These are phyloP conservation scores for Ustulina deusta DNA, from an alignment of 2,329 filamentous ascomycete genomes.

Conservation along the genomic window DNA sequence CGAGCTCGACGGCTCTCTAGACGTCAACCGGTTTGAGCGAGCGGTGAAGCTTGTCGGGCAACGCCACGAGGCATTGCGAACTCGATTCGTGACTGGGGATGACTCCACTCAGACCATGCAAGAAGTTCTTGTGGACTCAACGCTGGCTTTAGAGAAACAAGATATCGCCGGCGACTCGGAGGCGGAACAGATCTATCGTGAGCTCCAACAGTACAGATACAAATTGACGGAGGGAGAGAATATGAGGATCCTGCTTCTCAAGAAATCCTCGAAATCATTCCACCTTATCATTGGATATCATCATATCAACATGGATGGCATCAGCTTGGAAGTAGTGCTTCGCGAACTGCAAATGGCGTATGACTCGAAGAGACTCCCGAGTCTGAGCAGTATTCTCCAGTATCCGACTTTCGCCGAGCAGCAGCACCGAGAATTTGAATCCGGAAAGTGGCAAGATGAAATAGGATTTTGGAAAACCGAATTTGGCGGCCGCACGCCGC, in stretches of 20 bases:
- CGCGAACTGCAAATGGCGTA: conserved; percentile 36
- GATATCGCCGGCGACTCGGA: not conserved
- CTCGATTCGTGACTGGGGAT: conserved; percentile 45
- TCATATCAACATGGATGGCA: conserved; percentile 51
- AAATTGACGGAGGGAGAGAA: not conserved
- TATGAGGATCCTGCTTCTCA: conserved; percentile 22
- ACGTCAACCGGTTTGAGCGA: conserved; percentile 46
- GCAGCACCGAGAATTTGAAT: not conserved
- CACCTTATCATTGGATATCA: conserved; percentile 19
- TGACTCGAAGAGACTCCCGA: conserved; percentile 21
- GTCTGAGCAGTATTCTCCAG: conserved; percentile 3
- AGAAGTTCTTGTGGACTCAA: not conserved
- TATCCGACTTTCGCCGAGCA: conserved; percentile 31
- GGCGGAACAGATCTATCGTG: not conserved
- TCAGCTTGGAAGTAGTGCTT: conserved; percentile 51
- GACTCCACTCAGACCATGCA: conserved; percentile 6
- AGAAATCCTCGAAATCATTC: not conserved
- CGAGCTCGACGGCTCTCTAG: conserved; percentile 51
- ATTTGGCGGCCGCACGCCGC: not conserved
- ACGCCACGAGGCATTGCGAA: conserved; percentile 53
- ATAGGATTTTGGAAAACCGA: conserved; percentile 16
- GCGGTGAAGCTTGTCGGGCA: conserved; percentile 51
- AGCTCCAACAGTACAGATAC: conserved; percentile 45
- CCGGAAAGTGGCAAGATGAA: not conserved
- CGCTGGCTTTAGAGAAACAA: conserved; percentile 7